Evolutionary conservation across 352 stramenopile genomes (phyloP).

Genomic region (Plasmopara viticola): DNA sequence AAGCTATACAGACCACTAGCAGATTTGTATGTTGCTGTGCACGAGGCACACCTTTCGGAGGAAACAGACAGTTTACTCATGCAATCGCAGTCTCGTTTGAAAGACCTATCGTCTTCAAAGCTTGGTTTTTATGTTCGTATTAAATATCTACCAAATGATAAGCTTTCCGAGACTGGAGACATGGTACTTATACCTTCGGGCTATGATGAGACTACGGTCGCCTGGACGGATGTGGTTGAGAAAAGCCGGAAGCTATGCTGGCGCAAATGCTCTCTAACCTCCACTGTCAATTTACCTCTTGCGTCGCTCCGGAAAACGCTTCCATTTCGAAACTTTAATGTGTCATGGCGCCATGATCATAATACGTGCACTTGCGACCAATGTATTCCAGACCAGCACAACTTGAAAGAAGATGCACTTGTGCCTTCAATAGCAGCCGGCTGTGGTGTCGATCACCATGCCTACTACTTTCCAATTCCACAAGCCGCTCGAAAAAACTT

Average conservation of each 20-base stretch:
- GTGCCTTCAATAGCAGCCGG: background rate
- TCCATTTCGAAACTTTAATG: conserved; percentile 71
- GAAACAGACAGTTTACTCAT: conserved; percentile 49
- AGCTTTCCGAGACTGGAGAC: conserved; percentile 35
- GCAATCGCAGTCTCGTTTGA: conserved; percentile 53
- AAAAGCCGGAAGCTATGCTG: conserved; percentile 47
- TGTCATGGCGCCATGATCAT: conserved; percentile 67
- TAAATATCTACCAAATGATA: conserved; percentile 80
- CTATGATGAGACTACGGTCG: conserved; percentile 60
- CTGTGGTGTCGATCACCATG: conserved; percentile 73
- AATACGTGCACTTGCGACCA: conserved; percentile 42
- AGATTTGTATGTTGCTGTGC: conserved; percentile 60
- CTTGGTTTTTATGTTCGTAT: conserved; percentile 65
- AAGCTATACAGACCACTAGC: conserved; percentile 71
- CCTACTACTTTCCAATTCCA: conserved; percentile 76
- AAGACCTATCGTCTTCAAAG: conserved; percentile 55
- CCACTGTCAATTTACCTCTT: conserved; percentile 16
- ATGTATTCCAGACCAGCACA: conserved; percentile 31
- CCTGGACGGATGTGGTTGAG: conserved; percentile 64
- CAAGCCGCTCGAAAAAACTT: conserved; percentile 75
- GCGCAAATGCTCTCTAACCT: conserved; percentile 30
- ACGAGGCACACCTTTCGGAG: conserved; percentile 57
- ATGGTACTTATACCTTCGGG: conserved; percentile 61
- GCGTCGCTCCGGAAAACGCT: conserved; percentile 56
- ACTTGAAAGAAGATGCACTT: conserved; percentile 5